Evolutionary conservation across 352 stramenopile species (phyloP).

Genomic region (Pythium aristosporum): DNA sequence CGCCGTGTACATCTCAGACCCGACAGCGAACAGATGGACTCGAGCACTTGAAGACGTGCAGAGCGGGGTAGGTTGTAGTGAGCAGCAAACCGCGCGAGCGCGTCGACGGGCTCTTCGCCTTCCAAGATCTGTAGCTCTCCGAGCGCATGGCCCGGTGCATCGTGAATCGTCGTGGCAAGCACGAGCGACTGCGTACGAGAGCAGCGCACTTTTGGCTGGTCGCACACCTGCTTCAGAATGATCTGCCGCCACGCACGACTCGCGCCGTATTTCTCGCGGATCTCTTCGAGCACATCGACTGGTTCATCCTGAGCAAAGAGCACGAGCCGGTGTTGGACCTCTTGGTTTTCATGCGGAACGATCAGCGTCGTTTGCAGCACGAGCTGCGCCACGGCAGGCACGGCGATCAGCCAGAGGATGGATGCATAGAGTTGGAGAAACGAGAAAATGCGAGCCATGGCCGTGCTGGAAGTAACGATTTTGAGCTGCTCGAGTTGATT

Average conservation of each 20-base stretch:
- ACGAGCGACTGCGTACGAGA: conserved; percentile 37
- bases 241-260: conserved; percentile 18
- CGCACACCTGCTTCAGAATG: conserved; percentile 22
- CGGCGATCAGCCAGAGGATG: not conserved
- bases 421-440: not conserved
- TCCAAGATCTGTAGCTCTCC: conserved; percentile 54
- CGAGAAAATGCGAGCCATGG: not conserved
- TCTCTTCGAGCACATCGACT: conserved; percentile 28
- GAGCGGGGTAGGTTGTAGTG: conserved; percentile 32
- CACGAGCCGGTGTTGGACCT: conserved; percentile 16
- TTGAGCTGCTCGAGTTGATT: conserved; percentile 8
- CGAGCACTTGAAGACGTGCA: conserved; percentile 33
- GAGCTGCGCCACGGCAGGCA: conserved; percentile 13
- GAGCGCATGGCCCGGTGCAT: conserved; percentile 28
- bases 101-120: conserved; percentile 49
- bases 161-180: conserved; percentile 41
- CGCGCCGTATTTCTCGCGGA: conserved; percentile 16
- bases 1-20: conserved; percentile 39
- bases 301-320: conserved; percentile 28
- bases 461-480: not conserved
- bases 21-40: conserved; percentile 41
- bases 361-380: conserved; percentile 23
- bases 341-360: conserved; percentile 2
- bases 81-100: conserved; percentile 41
- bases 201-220: conserved; percentile 35